A percentile compares a stretch with the other conserved stretches of the same genome.
Evolutionary conservation across 2,329 filamentous ascomycete species (phyloP).

Genomic region (Phoma sp.): DNA sequence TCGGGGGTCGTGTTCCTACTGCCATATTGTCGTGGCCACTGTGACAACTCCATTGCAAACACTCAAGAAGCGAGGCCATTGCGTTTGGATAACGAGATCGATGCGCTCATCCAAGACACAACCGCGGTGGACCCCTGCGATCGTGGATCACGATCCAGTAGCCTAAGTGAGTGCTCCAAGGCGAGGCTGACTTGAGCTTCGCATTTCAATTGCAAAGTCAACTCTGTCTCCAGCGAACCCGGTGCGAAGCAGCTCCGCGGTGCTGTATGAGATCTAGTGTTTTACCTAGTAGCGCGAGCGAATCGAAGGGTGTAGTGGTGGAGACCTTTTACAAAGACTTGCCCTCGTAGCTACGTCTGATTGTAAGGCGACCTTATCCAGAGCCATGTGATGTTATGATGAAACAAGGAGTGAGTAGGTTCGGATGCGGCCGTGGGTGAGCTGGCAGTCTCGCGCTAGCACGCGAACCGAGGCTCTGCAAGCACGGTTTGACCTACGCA

Average conservation of each 20-base stretch:
- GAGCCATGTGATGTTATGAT: neutral
- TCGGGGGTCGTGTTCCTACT: neutral
- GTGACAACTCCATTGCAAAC: constrained; percentile 1
- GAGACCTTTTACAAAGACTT: neutral
- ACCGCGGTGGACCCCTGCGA: neutral
- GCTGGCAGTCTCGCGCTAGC: neutral
- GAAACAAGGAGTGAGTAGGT: neutral
- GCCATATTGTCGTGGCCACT: neutral
- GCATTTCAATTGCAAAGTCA: neutral
- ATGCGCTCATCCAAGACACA: neutral
- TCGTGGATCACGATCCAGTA: neutral
- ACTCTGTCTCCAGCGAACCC: neutral
- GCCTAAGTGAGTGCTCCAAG: neutral
- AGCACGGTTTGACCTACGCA: neutral
- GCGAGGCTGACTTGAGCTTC: neutral
- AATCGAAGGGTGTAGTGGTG: neutral
- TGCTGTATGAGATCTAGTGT: too few species aligned
- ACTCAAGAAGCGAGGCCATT: neutral
- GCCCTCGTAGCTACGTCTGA: neutral
- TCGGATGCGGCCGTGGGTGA: neutral
- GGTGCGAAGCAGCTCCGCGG: neutral
- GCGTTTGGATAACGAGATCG: neutral
- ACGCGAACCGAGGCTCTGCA: neutral
- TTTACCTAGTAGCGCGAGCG: neutral
- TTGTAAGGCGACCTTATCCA: neutral